Evolutionary conservation across 139 green algal genomes (phyloP), one percentile per base, ranked within the genome.

Genomic region (Haematococcus lacustris): DNA sequence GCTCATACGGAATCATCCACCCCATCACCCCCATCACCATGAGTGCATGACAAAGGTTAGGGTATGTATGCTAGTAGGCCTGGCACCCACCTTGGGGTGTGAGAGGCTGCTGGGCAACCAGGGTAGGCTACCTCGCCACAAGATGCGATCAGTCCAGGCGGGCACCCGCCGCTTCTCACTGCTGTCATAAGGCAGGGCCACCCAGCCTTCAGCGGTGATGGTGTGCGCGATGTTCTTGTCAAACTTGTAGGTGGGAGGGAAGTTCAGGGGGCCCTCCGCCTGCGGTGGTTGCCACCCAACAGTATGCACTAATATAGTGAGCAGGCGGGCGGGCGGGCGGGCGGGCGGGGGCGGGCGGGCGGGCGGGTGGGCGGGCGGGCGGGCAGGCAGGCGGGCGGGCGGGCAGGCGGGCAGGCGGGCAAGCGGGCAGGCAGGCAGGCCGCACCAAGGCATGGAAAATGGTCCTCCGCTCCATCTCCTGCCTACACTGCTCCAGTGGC

Each of bases 201-300:
- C n/a, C n/a, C n/a, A n/a, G n/a, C n/a, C n/a, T n/a, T n/a, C n/a
- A n/a, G n/a, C n/a, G n/a, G n/a, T n/a, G n/a, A n/a, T n/a, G n/a
- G n/a, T n/a, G n/a, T n/a, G n/a, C n/a, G n/a, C n/a, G n/a, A n/a
- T n/a, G n/a, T n/a, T n/a, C 73, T 93, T 93, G 76, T 96, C 85
- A 74, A 96, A 97, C 82, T 97, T 97, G 85, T 97, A 97, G 17
- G 93, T 97, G 66, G 93, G 93, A 38, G 83, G 76, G 77, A 97
- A 97, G n/a, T 61, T 64, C 50, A 97, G 88, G 37, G 77, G 69
- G 2, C 76, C 91, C 80, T 97, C 91, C 40, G 61, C 66, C 67
- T 82, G 71, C 9, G 43, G 9, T 9, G 43, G 43, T 53, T 9
- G 17, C 9, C 43, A 28, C 9, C 43, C 43, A 9, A 53, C 57